phyloP scores from a whole-genome alignment of 768 basidiomycete genomes.

The Leucosporidium yakuticum region DNA sequence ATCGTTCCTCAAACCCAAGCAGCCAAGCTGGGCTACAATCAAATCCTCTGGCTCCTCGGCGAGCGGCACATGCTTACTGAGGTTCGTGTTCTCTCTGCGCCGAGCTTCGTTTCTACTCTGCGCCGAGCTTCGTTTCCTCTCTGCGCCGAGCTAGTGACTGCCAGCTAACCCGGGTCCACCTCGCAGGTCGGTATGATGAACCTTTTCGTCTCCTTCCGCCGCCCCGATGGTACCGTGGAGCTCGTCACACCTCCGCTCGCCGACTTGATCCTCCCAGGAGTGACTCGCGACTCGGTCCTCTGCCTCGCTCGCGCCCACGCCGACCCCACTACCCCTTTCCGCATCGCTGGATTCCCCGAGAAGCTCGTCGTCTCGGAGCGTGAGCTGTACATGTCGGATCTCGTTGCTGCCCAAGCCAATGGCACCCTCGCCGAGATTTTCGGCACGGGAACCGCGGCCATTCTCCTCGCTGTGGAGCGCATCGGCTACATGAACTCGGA shows the following conservation, averaged over 20 bases:
- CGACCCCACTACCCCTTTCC: constrained; percentile 36
- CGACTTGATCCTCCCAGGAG: constrained; percentile 80
- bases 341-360: constrained; percentile 48
- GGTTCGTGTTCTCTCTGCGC: neutral
- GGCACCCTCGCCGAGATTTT: constrained; percentile 76
- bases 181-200: constrained; percentile 69
- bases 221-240: constrained; percentile 60
- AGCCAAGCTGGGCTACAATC: constrained; percentile 62
- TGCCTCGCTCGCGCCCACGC: constrained; percentile 62
- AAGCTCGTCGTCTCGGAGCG: constrained; percentile 54
- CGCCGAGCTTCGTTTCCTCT: too few relatives aligned
- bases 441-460: constrained; percentile 70
- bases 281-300: constrained; percentile 74
- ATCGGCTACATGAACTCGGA: constrained; percentile 67
- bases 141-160: too few relatives aligned
- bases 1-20: constrained; percentile 60
- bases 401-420: constrained; percentile 49
- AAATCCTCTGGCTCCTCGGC: constrained; percentile 72
- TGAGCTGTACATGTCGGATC: constrained; percentile 53
- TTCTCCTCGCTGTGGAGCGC: constrained; percentile 64
- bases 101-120: neutral
- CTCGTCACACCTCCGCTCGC: constrained; percentile 81
- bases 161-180: constrained; percentile 14
- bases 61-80: neutral
- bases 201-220: constrained; percentile 60